Conservation (phyloP, 352 stramenopile genomes). For the Phytophthora pini region DNA sequence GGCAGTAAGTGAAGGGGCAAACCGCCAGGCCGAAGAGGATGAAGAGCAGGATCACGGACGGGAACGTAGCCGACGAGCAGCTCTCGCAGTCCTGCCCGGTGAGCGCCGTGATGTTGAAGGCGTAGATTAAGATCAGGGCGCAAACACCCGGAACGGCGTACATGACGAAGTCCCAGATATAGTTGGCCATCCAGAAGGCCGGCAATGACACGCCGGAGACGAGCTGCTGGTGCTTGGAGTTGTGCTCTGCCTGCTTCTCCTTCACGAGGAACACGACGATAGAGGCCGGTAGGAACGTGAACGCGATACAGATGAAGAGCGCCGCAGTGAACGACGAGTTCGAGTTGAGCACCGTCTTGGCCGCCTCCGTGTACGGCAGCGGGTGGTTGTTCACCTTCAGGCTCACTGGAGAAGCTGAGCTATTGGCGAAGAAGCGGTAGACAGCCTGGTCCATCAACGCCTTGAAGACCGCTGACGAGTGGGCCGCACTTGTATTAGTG, state of each 20-base stretch:
- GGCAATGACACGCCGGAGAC: constrained; percentile 92
- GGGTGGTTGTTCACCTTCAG: constrained; percentile 58
- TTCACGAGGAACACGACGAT: constrained; percentile 96
- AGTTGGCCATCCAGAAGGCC: constrained; percentile 97
- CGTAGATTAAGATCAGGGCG: constrained; percentile 48
- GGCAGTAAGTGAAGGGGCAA: constrained; percentile 49
- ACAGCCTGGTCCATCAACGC: constrained; percentile 57
- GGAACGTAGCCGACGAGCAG: constrained; percentile 47
- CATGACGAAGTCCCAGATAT: constrained; percentile 92
- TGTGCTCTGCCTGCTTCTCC: constrained; percentile 87
- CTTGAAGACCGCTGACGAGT: constrained; percentile 58
- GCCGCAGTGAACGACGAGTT: constrained; percentile 63
- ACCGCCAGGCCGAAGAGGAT: constrained; percentile 58
- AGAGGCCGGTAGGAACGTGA: constrained; percentile 89
- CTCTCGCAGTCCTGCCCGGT: constrained; percentile 52
- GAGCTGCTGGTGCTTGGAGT: constrained; percentile 96
- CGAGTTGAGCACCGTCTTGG: constrained; percentile 40
- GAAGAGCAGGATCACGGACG: constrained; percentile 59
- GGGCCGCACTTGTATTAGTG: constrained; percentile 54
- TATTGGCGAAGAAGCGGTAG: constrained; percentile 52
- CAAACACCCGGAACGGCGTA: constrained; percentile 77
- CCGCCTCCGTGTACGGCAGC: constrained; percentile 41
- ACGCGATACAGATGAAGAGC: constrained; percentile 87
- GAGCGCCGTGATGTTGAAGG: constrained; percentile 43
- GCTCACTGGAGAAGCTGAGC: constrained; percentile 16